Percentiles rank a stretch among this genome's conserved stretches.
These are phyloP conservation scores for Schrenkiella parvula DNA, from an alignment of 345 rosid species.

Conservation along the genomic window DNA sequence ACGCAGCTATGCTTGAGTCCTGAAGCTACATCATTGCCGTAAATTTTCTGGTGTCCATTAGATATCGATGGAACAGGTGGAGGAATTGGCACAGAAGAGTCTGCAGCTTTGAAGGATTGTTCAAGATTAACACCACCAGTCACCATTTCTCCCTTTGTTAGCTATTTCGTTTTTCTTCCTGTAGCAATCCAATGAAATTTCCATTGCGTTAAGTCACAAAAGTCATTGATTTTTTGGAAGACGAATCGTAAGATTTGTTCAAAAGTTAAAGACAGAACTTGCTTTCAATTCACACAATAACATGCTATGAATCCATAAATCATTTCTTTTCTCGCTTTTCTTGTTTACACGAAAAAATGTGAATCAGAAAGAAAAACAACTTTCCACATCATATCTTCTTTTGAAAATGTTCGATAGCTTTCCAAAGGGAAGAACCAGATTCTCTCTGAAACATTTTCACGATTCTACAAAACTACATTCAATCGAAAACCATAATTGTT, in stretches of 20 bases:
- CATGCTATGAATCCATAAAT: not conserved
- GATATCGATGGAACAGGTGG: conserved; percentile 39
- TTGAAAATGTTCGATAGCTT: too few relatives aligned
- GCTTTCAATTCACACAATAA: not conserved
- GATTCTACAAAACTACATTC: not conserved
- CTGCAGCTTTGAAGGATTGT: conserved; percentile 9
- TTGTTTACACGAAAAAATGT: not conserved
- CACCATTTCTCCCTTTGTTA: conserved; percentile 19
- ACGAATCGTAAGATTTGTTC: not conserved
- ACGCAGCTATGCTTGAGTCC: conserved; percentile 31
- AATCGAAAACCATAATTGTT: not conserved
- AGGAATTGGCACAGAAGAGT: conserved; percentile 60
- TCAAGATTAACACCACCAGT: conserved; percentile 17
- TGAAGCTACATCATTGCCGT: not conserved
- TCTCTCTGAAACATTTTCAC: not conserved
- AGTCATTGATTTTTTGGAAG: not conserved
- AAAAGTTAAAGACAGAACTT: not conserved
- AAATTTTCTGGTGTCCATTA: conserved; percentile 13
- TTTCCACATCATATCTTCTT: too few relatives aligned
- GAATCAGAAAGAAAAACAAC: too few relatives aligned
- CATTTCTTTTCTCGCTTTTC: not conserved
- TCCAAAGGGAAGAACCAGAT: too few relatives aligned
- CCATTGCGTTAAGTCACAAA: not conserved
- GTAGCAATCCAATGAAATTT: not conserved
- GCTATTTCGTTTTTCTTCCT: not conserved